These are phyloP conservation scores for Kodamaea fukazawae DNA, from an alignment of 805 yeast genomes.

Conservation along the genomic window DNA sequence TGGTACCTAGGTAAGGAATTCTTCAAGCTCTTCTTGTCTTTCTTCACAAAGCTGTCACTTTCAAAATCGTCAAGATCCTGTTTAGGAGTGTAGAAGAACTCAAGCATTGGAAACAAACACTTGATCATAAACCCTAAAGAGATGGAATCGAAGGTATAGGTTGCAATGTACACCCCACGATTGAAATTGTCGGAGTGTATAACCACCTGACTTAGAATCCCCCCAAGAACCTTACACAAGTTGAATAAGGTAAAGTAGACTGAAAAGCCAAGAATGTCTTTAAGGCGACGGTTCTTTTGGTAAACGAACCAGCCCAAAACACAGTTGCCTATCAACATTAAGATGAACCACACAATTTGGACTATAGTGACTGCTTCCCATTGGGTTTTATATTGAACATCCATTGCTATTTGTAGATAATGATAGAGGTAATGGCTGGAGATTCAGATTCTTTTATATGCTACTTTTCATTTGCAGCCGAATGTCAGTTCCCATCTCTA, in stretches of 20 bases:
- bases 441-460: background rate
- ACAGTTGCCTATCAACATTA: background rate
- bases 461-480: background rate
- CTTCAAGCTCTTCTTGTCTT: background rate
- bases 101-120: slow-evolving; percentile 4
- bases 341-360: slow-evolving; percentile 9
- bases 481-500: too few species aligned
- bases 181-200: background rate
- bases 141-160: slow-evolving; percentile 4
- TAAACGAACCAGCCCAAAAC: too few species aligned
- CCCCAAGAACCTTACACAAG: slow-evolving; percentile 4
- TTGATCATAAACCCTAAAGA: slow-evolving; percentile 6
- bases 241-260: slow-evolving; percentile 2
- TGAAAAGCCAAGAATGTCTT: background rate
- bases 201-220: slow-evolving; percentile 5
- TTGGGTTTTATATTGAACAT: slow-evolving; percentile 2
- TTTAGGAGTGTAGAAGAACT: slow-evolving; percentile 3
- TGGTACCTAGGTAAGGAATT: slow-evolving; percentile 3
- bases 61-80: background rate
- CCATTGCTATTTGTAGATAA: slow-evolving; percentile 3
- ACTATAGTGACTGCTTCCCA: slow-evolving; percentile 11
- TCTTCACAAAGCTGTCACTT: background rate
- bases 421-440: background rate
- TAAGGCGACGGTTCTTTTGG: too few species aligned
- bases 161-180: slow-evolving; percentile 3